Evolutionary conservation across 2,329 filamentous ascomycete species (phyloP).

Genomic region (Tricladium varicosporioides): DNA sequence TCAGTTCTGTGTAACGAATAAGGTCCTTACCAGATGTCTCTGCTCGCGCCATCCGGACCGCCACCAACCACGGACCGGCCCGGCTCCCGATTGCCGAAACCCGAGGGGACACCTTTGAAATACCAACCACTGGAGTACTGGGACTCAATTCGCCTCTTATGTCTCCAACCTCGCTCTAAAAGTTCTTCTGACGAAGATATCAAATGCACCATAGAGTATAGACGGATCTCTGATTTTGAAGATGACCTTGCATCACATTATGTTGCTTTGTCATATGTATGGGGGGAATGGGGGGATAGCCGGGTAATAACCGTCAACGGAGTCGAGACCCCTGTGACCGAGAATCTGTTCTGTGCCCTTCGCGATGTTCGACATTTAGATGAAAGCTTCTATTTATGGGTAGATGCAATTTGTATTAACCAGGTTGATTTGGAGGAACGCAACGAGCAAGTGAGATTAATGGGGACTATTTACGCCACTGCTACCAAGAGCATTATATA

Average conservation of each 20-base stretch:
- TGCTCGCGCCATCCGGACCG: too few species aligned
- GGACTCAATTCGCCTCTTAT: too few species aligned
- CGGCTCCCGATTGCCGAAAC: too few species aligned
- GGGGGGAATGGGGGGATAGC: conserved; percentile 28
- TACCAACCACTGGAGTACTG: too few species aligned
- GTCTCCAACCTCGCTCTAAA: too few species aligned
- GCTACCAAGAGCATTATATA: conserved; percentile 11
- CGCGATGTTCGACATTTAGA: background rate
- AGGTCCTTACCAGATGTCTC: too few species aligned
- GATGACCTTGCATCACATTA: background rate
- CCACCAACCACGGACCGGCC: too few species aligned
- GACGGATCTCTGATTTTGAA: background rate
- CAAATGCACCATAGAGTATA: too few species aligned
- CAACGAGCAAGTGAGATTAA: conserved; percentile 6
- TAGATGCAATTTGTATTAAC: conserved; percentile 22
- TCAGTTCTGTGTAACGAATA: too few species aligned
- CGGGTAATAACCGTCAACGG: conserved; percentile 11
- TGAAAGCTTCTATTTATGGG: conserved; percentile 8
- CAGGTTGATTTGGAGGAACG: conserved; percentile 13
- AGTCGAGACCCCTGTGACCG: background rate
- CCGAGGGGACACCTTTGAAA: too few species aligned
- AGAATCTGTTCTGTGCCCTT: conserved; percentile 12
- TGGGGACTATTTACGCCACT: conserved; percentile 14
- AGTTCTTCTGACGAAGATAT: too few species aligned
- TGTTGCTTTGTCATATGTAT: conserved; percentile 36